Evolutionary conservation across 306 rosid genomes (phyloP), one percentile per base, ranked within the genome.

Genomic region (Casuarina cunninghamiana): DNA sequence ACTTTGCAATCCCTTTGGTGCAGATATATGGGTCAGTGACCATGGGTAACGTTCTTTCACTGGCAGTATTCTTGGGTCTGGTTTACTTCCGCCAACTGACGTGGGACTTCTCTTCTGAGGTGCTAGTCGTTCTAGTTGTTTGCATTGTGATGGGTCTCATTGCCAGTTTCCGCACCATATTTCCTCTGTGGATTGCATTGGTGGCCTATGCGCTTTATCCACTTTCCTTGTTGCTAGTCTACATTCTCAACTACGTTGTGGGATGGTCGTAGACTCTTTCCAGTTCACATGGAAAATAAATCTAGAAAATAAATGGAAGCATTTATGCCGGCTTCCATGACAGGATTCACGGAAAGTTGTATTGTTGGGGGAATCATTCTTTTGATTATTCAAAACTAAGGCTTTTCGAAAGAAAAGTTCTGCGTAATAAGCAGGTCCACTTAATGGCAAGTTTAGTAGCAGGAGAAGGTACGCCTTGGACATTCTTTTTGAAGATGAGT

Each of bases 21-120:
- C 91, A 95, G 99, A 42, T 95, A 73, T 95, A 91, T 71, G 99
- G 99, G 44, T 94, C 97, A 48, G 99, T 83, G 38, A 91, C 97
- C 35, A 95, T 95, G 99, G 93, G 91, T 70, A 95, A 95, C 55
- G 90, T 87, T 17, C 94, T 95, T 26, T 95, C 96, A 83, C 89
- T 93, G 17, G 90, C 97, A 3, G 99, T 95, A 2, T 93, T 93
- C 88, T 87, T 95, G 86, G 97, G 96, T 48, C 88, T 93, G 6
- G 99, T 95, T 17, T 95, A 93, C 53, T 65, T 10, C 21, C 82
- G 97, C 72, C 94, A 89, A 76, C 80, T 93, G 84, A 86, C 92
- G 69, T 95, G 99, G 99, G 86, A 95, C 53, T 72, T 71, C 80
- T 78, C 88, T 0, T 72, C 85, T 2, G 85, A 85, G 66, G 85